Evolutionary conservation across 208 protist genomes (phyloP), one percentile per base, ranked within the genome.

Genomic region (Acanthamoeba sp.): DNA sequence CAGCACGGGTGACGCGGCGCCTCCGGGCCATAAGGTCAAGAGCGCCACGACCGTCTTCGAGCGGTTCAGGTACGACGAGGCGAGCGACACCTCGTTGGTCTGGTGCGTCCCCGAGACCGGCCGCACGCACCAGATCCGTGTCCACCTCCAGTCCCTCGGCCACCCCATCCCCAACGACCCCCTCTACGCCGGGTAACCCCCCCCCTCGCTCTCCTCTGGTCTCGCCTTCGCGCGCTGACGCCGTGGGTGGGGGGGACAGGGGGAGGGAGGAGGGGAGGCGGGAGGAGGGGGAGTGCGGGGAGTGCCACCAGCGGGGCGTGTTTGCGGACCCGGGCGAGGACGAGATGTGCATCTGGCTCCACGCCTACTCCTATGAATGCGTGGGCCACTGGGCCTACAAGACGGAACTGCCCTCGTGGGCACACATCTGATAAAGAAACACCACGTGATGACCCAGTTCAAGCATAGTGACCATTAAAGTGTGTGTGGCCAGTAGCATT

Each of bases 111-210:
- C 96, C 3, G 55, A 94, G n/a, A 97, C 96, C 18, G 97, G 97
- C 12, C 93, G 97, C 34, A 96, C 93, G 22, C 97, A 97, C 84
- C 97, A 97, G 93, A 97, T 97, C 36, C 93, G 97, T 50, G 76
- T 97, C 9, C 97, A 97, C 62, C 80, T 97, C 1, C 91, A 97
- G 59, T 96, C 87, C 57, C 34, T 97, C 7, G 96, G 96, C 14
- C 84, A 93, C 59, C 97, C 97, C 29, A 97, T 97, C 85, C 40
- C 52, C 22, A 97, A 97, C 73, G 97, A 97, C 71, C 97, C 96
- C 14, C 24, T 97, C 1, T 97, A 97, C 64, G 92, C 78, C n/a
- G 40, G 73, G 73, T 84, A 24, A 9, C 6, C 12, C 4, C 34
- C 73, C 9, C 38, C 32, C 5, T 76, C 5, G 59, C 16, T 88